Conservation (phyloP, 352 stramenopile genomes). For the Phytophthora syringae region DNA sequence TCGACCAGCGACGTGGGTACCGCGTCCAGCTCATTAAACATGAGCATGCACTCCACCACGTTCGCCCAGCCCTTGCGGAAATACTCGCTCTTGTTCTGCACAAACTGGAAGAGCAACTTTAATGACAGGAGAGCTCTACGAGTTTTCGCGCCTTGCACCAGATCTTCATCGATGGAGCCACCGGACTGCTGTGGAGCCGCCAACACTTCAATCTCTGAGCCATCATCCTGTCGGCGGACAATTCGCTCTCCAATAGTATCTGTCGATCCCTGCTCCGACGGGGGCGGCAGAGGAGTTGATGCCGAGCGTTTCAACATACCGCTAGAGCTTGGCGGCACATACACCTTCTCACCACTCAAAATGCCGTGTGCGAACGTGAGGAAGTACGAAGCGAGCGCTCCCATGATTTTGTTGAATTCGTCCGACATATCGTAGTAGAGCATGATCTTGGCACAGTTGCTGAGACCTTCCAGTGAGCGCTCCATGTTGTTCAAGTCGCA, state of each 20-base stretch:
- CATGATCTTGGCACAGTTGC: constrained; percentile 87
- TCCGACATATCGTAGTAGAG: constrained; percentile 85
- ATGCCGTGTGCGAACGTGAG: constrained; percentile 86
- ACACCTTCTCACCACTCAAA: constrained; percentile 86
- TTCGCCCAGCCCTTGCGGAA: constrained; percentile 85
- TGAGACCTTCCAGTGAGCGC: constrained; percentile 76
- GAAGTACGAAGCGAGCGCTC: constrained; percentile 81
- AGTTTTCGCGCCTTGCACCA: constrained; percentile 73
- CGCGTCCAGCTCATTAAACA: constrained; percentile 90
- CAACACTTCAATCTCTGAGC: constrained; percentile 50
- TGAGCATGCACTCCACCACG: constrained; percentile 85
- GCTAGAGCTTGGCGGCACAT: constrained; percentile 57
- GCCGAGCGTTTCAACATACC: constrained; percentile 26
- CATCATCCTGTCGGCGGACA: constrained; percentile 39
- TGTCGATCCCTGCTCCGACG: constrained; percentile 15
- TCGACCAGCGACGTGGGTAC: constrained; percentile 87
- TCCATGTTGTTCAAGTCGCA: constrained; percentile 88
- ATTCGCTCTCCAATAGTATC: constrained; percentile 39
- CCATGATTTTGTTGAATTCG: constrained; percentile 87
- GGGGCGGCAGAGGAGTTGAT: constrained; percentile 15
- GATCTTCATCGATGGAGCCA: constrained; percentile 53
- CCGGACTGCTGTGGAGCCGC: constrained; percentile 22
- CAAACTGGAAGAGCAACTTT: constrained; percentile 87
- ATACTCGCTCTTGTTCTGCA: constrained; percentile 78
- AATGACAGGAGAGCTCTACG: constrained; percentile 77